Conservation (phyloP, 2,329 filamentous ascomycete genomes). For the Pestalotiopsis sp. region DNA sequence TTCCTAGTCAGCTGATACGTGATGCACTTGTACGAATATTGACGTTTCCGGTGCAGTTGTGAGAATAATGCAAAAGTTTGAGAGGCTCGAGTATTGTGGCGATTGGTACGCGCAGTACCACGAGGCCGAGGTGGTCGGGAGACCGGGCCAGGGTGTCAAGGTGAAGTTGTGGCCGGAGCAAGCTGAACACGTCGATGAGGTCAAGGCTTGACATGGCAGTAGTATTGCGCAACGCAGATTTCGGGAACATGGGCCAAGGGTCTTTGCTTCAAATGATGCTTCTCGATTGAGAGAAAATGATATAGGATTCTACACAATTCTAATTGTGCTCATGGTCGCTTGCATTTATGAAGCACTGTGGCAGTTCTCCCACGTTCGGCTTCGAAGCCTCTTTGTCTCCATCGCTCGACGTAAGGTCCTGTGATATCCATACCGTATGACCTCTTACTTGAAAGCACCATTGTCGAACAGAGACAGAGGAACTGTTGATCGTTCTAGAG, state of each 20-base stretch:
- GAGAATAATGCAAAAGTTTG: slow-evolving; percentile 60
- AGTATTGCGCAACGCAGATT: too few relatives aligned
- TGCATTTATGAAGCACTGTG: too few relatives aligned
- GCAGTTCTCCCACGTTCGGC: too few relatives aligned
- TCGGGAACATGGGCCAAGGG: too few relatives aligned
- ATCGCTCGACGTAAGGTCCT: too few relatives aligned
- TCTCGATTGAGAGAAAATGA: too few relatives aligned
- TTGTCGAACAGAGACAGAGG: neutral
- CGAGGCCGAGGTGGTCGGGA: slow-evolving; percentile 44
- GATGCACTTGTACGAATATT: slow-evolving; percentile 19
- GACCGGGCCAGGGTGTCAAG: slow-evolving; percentile 41
- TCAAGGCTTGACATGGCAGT: neutral
- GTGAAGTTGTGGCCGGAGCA: slow-evolving; percentile 37
- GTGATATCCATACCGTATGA: too few relatives aligned
- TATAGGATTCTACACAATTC: too few relatives aligned
- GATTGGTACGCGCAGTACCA: slow-evolving; percentile 45
- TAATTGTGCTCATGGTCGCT: too few relatives aligned
- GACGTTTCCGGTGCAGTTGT: slow-evolving; percentile 33
- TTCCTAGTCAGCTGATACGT: slow-evolving; percentile 7
- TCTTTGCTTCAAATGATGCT: too few relatives aligned
- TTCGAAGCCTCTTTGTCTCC: too few relatives aligned
- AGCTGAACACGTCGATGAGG: neutral
- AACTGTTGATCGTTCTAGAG: neutral
- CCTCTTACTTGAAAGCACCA: neutral
- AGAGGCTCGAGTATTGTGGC: slow-evolving; percentile 48